Conservation (phyloP, 2,329 filamentous ascomycete species). For the Claviceps sp. region DNA sequence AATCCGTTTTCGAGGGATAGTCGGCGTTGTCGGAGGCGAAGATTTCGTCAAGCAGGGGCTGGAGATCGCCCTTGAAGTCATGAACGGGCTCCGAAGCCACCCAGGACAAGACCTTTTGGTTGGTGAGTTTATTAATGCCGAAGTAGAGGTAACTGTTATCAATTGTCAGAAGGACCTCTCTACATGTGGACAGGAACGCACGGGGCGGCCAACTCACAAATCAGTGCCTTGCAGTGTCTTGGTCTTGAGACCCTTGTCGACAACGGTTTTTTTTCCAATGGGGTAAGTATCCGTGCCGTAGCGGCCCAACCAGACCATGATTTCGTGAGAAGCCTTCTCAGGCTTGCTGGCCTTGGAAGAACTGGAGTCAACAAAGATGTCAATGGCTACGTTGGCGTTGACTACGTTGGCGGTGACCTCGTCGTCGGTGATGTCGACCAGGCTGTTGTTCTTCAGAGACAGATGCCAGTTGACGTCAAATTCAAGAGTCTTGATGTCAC, state of each 20-base stretch:
- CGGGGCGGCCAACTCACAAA: conserved; percentile 23
- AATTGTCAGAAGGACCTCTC: not conserved
- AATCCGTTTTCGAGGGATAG: conserved; percentile 28
- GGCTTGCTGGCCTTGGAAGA: conserved; percentile 25
- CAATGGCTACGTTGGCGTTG: conserved; percentile 43
- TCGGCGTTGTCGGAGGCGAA: conserved; percentile 17
- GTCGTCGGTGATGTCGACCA: conserved; percentile 19
- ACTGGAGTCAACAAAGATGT: conserved; percentile 42
- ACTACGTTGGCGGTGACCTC: conserved; percentile 22
- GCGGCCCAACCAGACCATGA: conserved; percentile 44
- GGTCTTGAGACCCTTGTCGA: conserved; percentile 15
- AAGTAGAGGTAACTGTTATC: conserved; percentile 25
- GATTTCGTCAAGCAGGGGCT: conserved; percentile 29
- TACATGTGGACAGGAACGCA: not conserved
- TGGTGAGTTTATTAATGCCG: conserved; percentile 22
- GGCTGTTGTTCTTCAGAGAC: conserved; percentile 28
- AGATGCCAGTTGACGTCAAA: conserved; percentile 36
- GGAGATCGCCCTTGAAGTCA: conserved; percentile 33
- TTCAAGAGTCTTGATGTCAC: conserved; percentile 24
- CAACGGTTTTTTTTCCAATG: conserved; percentile 22
- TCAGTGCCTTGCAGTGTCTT: conserved; percentile 27
- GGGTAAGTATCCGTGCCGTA: conserved; percentile 34
- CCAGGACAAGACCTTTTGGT: conserved; percentile 39
- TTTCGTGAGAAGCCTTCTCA: conserved; percentile 31
- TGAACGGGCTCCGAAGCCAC: conserved; percentile 21